Evolutionary conservation across 345 rosid genomes (phyloP), one percentile per base, ranked within the genome.

Genomic region (Euclidium syriacum): DNA sequence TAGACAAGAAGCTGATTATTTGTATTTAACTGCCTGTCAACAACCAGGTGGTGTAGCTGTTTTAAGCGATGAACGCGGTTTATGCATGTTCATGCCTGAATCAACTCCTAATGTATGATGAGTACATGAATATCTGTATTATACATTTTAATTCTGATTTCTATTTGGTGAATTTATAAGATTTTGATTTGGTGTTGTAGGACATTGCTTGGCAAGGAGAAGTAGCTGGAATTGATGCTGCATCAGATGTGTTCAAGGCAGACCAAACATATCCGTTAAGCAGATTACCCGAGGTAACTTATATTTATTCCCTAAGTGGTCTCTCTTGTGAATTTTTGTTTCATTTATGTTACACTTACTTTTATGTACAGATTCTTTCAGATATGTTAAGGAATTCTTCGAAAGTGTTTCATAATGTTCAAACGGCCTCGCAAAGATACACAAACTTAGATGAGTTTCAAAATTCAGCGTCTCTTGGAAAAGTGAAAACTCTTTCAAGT

Each of bases 51-150:
- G 99, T 54, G 69, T 90, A 50, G 96, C 99, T 3, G 83, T 90
- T 59, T 77, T 94, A 57, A 78, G 91, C 66, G 75, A 30, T 22
- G 88, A 83, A n/a, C 70, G 17, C 11, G 97, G 99, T 65, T 78
- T 94, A 79, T 94, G 90, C 85, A 94, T 94, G 99, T 94, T 94
- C 82, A 90, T 94, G 96, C 99, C 95, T 0, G 95, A 90, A 78
- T 64, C 86, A 67, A 82, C 86, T 36, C 78, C 69, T 55, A 80
- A 85, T 11, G 99, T 94, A 81, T 73, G 85, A 16, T 40, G 34
- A 26, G 39, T 48, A 24, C 43, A 52, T 52, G 10, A 25, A 7
- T 35, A 12, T 34, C 5, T 26, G 39, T 69, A 19, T 26, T 69
- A 19, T 26, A 15, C 10, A 43, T 43, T 7, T 52, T 44, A 3